Base-by-base conservation (phyloP, 306 rosid genomes). In the Begonia peltatifolia region DNA sequence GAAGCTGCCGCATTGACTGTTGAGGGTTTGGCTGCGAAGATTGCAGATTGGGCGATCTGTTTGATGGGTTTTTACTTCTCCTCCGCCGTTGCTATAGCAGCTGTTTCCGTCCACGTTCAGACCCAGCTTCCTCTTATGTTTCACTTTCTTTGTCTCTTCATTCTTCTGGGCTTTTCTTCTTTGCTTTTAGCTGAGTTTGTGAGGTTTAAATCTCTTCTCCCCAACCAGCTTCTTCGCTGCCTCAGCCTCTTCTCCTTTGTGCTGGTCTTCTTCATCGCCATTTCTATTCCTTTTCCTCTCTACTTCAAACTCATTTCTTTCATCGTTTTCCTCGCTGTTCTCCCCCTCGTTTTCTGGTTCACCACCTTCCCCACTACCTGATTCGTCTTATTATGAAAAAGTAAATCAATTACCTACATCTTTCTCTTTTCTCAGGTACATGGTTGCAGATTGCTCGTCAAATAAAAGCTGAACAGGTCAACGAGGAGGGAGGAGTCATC, bases 241-340 rank as follows among this genome's bases (percentile, higher is more conserved):
- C 41, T 44, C 18, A 50, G 41, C 7, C 51, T 50, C 2, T 46
- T 57, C 25, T n/a, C 46, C 18, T 30, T 3, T 0, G 43, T 57
- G 2, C 20, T 50, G 9, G 42, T 42, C 38, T 30, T 30, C 9
- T 30, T 30, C 8, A 11, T 46, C 22, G 61, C 61, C 43, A 23
- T 20, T 11, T 38, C 61, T 2, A 46, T 57, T 22, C 61, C 61
- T 1, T 56, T 12, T 20, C 13, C 52, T 0, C 9, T 49, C 5
- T 46, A 46, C 5, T 57, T 57, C 30, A 48, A 46, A 12, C 2
- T 23, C 12, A 44, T 57, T 2, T 9, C 47, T 11, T 57, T 57
- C 23, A 11, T 20, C 13, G 7, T 57, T 14, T 57, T 42, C 41
- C 10, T 57, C 5, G 42, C 38, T 30, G 44, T 42, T 9, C 81